These are phyloP conservation scores for Podospora pseudocomata DNA, from an alignment of 495 filamentous ascomycete genomes.

Conservation along the genomic window DNA sequence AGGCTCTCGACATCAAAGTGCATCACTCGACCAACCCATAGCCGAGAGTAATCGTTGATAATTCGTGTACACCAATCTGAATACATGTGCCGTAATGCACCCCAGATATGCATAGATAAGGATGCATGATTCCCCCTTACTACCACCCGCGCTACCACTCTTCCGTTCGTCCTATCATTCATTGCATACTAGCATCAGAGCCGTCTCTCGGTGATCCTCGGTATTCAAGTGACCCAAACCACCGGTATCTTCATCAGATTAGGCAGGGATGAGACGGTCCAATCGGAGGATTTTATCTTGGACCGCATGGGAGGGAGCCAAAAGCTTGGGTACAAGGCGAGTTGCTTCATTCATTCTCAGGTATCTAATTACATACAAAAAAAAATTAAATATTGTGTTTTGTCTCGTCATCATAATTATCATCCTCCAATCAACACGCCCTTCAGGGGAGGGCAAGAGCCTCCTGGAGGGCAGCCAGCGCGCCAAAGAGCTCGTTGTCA, in stretches of 20 bases:
- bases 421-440: background rate
- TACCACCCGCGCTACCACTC: background rate
- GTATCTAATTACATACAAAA: background rate
- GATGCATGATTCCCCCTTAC: background rate
- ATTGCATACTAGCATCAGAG: background rate
- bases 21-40: background rate
- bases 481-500: conserved; percentile 19
- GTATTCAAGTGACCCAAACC: background rate
- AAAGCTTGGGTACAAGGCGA: background rate
- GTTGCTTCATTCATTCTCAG: background rate
- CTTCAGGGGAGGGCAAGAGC: conserved; percentile 8
- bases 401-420: background rate
- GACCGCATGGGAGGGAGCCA: background rate
- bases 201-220: background rate
- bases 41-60: background rate
- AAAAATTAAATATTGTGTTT: background rate
- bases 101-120: background rate
- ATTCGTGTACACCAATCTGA: background rate
- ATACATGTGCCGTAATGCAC: background rate
- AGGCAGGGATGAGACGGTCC: background rate
- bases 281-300: background rate
- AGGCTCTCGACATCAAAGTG: background rate
- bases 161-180: background rate
- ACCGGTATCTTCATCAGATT: background rate
- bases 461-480: conserved; percentile 14